These are phyloP conservation scores for Nitzschia palea DNA, from an alignment of 108 stramenopile species.

Conservation along the genomic window DNA sequence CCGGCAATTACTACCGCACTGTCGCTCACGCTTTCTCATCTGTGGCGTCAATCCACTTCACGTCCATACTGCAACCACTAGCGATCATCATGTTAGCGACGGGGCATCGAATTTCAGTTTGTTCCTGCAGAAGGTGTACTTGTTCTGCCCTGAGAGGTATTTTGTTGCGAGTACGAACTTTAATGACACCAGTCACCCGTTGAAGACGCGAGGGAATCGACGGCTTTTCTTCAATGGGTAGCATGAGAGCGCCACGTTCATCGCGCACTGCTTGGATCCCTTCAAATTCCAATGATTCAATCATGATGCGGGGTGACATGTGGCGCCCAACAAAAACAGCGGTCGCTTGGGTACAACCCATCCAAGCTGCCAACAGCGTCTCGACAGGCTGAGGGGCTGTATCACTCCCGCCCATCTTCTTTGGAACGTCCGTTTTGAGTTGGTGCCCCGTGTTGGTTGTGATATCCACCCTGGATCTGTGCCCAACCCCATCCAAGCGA, in stretches of 20 bases:
- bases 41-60: constrained; percentile 55
- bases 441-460: constrained; percentile 60
- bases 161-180: constrained; percentile 35
- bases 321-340: constrained; percentile 74
- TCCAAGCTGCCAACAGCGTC: constrained; percentile 61
- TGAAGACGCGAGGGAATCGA: constrained; percentile 48
- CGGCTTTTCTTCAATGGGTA: constrained; percentile 59
- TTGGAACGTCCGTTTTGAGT: constrained; percentile 75
- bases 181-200: constrained; percentile 45
- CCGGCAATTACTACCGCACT: too few species aligned
- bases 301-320: constrained; percentile 51
- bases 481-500: constrained; percentile 44
- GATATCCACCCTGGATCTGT: constrained; percentile 36
- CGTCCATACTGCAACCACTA: constrained; percentile 72
- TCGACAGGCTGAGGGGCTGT: constrained; percentile 81
- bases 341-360: constrained; percentile 84
- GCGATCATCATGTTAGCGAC: constrained; percentile 79
- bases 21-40: too few species aligned
- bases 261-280: constrained; percentile 57
- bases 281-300: constrained; percentile 59
- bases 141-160: constrained; percentile 27
- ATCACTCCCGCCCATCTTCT: constrained; percentile 69
- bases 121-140: constrained; percentile 50
- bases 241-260: constrained; percentile 64
- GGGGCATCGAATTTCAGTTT: constrained; percentile 81